Evolutionary conservation across 192 early-diverging fungal species (phyloP).

Genomic region (Phycomyces blakesleeanus): DNA sequence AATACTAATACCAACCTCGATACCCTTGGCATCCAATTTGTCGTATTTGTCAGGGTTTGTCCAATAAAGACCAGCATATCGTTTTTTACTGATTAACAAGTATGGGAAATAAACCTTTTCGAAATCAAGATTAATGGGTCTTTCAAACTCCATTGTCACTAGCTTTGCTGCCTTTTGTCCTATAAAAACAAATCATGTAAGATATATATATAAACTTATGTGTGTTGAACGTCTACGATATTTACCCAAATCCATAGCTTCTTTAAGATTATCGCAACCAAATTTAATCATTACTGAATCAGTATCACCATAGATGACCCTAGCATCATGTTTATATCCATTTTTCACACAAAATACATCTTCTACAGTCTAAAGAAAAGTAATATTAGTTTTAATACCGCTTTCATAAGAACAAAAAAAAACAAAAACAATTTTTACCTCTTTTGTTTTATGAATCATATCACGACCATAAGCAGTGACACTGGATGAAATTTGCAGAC

Average conservation of each 20-base stretch:
- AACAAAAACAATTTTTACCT: conserved; percentile 27
- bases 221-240: neutral
- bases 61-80: conserved; percentile 98
- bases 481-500: conserved; percentile 89
- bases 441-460: conserved; percentile 92
- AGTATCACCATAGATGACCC: conserved; percentile 97
- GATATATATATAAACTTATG: neutral
- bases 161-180: conserved; percentile 77
- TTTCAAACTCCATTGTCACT: conserved; percentile 83
- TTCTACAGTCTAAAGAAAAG: conserved; percentile 62
- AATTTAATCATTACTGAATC: conserved; percentile 99
- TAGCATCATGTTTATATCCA: conserved; percentile 82
- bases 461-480: conserved; percentile 92
- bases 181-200: conserved; percentile 5
- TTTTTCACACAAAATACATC: conserved; percentile 78
- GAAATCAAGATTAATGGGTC: conserved; percentile 97
- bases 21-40: conserved; percentile 96
- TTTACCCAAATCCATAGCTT: conserved; percentile 82
- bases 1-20: conserved; percentile 60
- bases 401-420: conserved; percentile 1
- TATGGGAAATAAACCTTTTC: conserved; percentile 99
- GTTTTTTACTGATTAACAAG: conserved; percentile 96
- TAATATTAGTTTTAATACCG: conserved; percentile 2
- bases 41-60: conserved; percentile 90
- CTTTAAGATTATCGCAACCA: conserved; percentile 71